phyloP scores from a whole-genome alignment of 2,329 filamentous ascomycete genomes.

The Colletotrichum higginsianum region DNA sequence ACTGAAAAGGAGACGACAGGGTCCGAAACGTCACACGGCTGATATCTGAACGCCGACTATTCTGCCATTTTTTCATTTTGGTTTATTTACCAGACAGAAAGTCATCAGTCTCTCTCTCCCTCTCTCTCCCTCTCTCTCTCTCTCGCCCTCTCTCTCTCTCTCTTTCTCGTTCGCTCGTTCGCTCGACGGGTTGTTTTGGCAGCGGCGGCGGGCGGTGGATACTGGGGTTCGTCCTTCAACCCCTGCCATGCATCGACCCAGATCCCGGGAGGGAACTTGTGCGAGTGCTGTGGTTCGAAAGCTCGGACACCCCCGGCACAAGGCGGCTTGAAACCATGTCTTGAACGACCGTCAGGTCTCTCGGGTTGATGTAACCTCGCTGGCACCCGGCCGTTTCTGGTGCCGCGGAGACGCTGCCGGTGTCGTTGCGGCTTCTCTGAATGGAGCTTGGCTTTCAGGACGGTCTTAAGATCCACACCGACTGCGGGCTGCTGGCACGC shows the following conservation, averaged over 20 bases:
- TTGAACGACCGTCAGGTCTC: conserved; percentile 38
- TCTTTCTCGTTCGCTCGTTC: background rate
- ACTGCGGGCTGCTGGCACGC: conserved; percentile 7
- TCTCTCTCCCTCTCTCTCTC: no score
- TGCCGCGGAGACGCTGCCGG: conserved; percentile 20
- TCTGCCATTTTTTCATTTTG: background rate
- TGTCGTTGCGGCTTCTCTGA: conserved; percentile 10
- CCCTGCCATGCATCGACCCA: conserved; percentile 25
- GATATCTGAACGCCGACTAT: conserved; percentile 15
- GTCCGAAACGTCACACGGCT: conserved; percentile 28
- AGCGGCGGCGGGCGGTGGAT: conserved; percentile 12
- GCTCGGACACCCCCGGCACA: conserved; percentile 21
- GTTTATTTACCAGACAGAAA: conserved; percentile 20
- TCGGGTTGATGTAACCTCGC: conserved; percentile 35
- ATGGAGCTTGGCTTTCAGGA: conserved; percentile 26
- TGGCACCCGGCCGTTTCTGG: conserved; percentile 31
- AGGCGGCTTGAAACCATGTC: conserved; percentile 37
- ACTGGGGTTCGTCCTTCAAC: conserved; percentile 10
- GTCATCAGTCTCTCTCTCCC: no score
- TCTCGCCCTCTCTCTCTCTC: no score
- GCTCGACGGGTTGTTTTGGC: conserved; percentile 23
- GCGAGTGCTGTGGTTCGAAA: conserved; percentile 35
- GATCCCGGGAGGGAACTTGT: conserved; percentile 37
- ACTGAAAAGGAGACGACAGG: conserved; percentile 30
- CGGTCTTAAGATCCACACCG: conserved; percentile 27